Evolutionary conservation across 176 grass and related monocot genomes (phyloP), one percentile per base, ranked within the genome.

Genomic region (Pontederia paniculata): DNA sequence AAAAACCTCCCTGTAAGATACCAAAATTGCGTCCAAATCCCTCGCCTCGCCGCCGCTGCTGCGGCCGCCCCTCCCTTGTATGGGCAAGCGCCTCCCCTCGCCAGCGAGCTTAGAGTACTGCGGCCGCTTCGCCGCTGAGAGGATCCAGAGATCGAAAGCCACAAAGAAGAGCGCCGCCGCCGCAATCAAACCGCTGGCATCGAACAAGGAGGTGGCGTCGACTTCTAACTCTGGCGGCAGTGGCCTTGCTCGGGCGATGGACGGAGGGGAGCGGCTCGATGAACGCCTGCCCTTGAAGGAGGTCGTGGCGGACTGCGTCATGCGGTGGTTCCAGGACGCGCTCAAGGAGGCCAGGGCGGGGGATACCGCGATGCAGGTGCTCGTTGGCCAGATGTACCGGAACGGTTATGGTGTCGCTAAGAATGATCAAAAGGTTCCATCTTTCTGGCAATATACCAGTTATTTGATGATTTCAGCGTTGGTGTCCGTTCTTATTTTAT

Each of bases 341-440:
- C 93, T 98, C 66, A 91, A 88, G 80, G 86, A 81, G 50, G 93
- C 93, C 47, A 76, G 58, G 49, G 72, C 75, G 18, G 93, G 93
- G 23, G 93, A 98, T 70, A 54, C 66, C 21, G 72, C 83, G 70
- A 91, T 91, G 86, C 93, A 98, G 70, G 77, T 98, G 54, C 72
- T 98, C 37, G 83, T 98, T 12, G 86, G 86, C 54, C 93, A 98
- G 86, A 98, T 98, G 93, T 98, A 91, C 71, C 93, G 74, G 52
- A 82, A 31, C 21, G 93, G 86, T 46, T 98, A 98, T 44, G 93
- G 93, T 54, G 72, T 88, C 21, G 65, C 69, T 23, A 88, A 79
- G 68, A 88, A 84, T 60, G 83, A 98, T 57, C 69, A 81, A 50
- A 87, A 84, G 93, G 93, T 98, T 68, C 63, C 42, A 48, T 48